Conservation (phyloP, 371 early-diverging fungal species). For the Amoeboaphelidium occidentale region DNA sequence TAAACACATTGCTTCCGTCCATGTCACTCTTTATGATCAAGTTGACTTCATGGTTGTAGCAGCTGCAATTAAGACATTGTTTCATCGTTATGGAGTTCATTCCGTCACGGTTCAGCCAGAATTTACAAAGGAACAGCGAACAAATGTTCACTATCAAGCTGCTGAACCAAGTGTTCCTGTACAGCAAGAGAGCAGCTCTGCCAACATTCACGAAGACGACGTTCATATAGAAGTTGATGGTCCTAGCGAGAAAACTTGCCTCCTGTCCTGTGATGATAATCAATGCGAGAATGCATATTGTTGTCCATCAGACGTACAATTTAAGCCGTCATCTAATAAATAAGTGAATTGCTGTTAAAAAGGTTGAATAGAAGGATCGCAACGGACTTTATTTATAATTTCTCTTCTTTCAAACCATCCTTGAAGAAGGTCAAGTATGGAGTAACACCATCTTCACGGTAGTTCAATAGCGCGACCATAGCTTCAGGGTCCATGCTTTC, state of each 20-base stretch:
- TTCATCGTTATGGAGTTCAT: constrained; percentile 59
- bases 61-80: constrained; percentile 29
- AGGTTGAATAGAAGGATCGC: constrained; percentile 1
- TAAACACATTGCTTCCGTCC: constrained; percentile 56
- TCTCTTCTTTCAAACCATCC: constrained; percentile 55
- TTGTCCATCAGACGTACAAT: no score
- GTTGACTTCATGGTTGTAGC: constrained; percentile 29
- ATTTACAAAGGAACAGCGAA: no score
- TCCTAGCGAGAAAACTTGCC: no score
- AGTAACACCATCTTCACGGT: constrained; percentile 70
- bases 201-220: no score
- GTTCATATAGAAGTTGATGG: no score
- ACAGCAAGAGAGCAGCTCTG: no score
- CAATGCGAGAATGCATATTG: no score
- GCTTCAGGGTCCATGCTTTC: constrained; percentile 69
- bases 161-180: no score
- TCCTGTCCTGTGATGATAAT: no score
- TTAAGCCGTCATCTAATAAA: no score
- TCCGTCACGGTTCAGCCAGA: constrained; percentile 76
- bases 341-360: no score
- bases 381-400: constrained; percentile 24
- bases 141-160: no score
- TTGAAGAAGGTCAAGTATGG: constrained; percentile 80
- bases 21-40: constrained; percentile 26
- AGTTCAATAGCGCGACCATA: constrained; percentile 72